Evolutionary conservation across 495 filamentous ascomycete species (phyloP).

Genomic region (Daldinia loculata): DNA sequence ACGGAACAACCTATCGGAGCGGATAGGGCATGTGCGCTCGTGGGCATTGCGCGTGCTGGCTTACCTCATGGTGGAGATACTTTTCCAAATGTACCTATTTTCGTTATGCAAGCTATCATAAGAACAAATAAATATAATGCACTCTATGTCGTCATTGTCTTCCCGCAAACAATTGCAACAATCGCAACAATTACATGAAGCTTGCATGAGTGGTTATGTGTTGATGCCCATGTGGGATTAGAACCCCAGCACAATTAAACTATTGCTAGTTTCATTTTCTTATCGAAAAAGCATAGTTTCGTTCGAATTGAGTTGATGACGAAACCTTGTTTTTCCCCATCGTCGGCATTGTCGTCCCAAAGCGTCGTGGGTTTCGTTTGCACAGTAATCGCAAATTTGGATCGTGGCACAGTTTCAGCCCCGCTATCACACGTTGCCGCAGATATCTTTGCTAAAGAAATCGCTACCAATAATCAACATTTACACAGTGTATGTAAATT

Average conservation of each 20-base stretch:
- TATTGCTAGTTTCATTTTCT: not conserved
- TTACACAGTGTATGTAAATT: conserved; percentile 9
- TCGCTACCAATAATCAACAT: not conserved
- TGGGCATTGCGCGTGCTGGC: not conserved
- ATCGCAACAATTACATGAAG: not conserved
- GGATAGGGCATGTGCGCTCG: not conserved
- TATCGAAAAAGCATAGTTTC: not conserved
- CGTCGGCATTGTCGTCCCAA: conserved; percentile 33
- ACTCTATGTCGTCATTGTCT: conserved; percentile 39
- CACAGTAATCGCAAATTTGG: not conserved
- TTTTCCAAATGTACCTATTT: not conserved
- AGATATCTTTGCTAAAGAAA: conserved; percentile 13
- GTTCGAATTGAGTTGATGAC: not conserved
- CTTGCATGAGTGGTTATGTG: not conserved
- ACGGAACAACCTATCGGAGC: conserved; percentile 26
- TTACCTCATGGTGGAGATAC: not conserved
- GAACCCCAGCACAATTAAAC: not conserved
- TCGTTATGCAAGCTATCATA: conserved; percentile 1
- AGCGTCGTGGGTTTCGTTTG: conserved; percentile 6
- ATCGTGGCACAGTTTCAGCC: conserved; percentile 1
- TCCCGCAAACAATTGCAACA: conserved; percentile 17
- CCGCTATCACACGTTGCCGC: conserved; percentile 1
- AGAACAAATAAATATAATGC: not conserved
- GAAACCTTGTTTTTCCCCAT: conserved; percentile 13
- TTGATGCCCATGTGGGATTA: not conserved